Conservation (phyloP, 805 yeast genomes). For the Yamadazyma sp. region DNA sequence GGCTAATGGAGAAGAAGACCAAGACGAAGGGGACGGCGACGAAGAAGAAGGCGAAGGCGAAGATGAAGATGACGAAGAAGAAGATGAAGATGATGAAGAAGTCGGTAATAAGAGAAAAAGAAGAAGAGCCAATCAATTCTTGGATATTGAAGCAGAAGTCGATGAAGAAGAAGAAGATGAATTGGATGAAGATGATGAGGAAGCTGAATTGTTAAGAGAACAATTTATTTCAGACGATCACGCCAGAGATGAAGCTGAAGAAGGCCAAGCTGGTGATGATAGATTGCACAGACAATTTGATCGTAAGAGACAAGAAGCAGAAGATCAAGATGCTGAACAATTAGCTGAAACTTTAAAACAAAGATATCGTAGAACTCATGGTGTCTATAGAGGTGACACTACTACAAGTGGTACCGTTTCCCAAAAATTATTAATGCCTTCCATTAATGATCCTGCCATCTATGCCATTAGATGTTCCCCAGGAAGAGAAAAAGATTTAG, state of each 20-base stretch:
- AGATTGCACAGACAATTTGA: constrained; percentile 90
- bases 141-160: constrained; percentile 98
- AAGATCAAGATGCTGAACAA: constrained; percentile 92
- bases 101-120: constrained; percentile 49
- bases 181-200: constrained; percentile 87
- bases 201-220: constrained; percentile 80
- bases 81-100: constrained; percentile 49
- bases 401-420: constrained; percentile 65
- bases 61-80: constrained; percentile 47
- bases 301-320: constrained; percentile 77
- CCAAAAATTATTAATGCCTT: constrained; percentile 88
- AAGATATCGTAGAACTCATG: constrained; percentile 83
- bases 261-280: constrained; percentile 51
- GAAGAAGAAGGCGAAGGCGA: constrained; percentile 42
- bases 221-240: constrained; percentile 77
- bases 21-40: constrained; percentile 14
- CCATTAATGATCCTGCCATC: constrained; percentile 93
- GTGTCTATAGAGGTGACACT: constrained; percentile 83
- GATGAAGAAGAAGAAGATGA: constrained; percentile 95
- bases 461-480: constrained; percentile 95
- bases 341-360: constrained; percentile 90
- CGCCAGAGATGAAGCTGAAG: constrained; percentile 51
- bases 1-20: constrained; percentile 9
- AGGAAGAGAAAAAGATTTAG: constrained; percentile 89
- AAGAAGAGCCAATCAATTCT: constrained; percentile 70